Evolutionary conservation across 345 rosid species (phyloP), one percentile per base, ranked within the genome.

Genomic region (Eucalyptus albens): DNA sequence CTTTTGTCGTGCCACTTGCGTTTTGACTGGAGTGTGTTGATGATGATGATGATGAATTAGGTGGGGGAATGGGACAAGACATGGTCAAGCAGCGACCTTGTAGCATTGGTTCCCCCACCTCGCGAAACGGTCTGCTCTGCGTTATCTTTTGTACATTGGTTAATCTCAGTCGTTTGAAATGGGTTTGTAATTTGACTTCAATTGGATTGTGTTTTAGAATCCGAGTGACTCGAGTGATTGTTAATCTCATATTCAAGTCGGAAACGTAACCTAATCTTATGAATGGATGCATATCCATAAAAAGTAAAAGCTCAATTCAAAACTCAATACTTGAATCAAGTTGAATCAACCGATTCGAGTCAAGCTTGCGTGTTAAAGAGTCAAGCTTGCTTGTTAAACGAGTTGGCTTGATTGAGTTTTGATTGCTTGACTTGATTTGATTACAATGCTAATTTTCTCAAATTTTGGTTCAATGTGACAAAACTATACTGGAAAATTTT

Each of bases 401-500:
- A 37, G 26, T 72, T 19, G 14, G 22, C 26, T 72, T 2, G 8
- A 31, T 0, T 33, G 4, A 4, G 37, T 29, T 2, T 29, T 3
- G 37, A 67, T 15, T 15, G 4, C 44, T 17, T 10, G 14, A 9
- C 82, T 69, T 9, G 42, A 67, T 37, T 67, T 2, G 21, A 67
- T 31, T 31, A 7, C 42, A 33, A 21, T 9, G 16, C 17, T 69
- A 16, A 31, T 33, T 33, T 16, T 16, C 3, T 2, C 12, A 31
- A 31, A 10, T 17, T 69, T 17, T 8, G 81, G 42, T 16, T 33
- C 42, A 31, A 15, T 0, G 80, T 3, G 80, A 16, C 22, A 5
- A 6, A 69, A 65, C 0, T 50, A 6, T 15, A n/a, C 0, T 4
- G 22, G 21, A 33, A 15, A 65, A 1, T 1, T n/a, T 15, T 7